phyloP scores from a whole-genome alignment of 768 basidiomycete genomes.

The Tulasnella sp. region DNA sequence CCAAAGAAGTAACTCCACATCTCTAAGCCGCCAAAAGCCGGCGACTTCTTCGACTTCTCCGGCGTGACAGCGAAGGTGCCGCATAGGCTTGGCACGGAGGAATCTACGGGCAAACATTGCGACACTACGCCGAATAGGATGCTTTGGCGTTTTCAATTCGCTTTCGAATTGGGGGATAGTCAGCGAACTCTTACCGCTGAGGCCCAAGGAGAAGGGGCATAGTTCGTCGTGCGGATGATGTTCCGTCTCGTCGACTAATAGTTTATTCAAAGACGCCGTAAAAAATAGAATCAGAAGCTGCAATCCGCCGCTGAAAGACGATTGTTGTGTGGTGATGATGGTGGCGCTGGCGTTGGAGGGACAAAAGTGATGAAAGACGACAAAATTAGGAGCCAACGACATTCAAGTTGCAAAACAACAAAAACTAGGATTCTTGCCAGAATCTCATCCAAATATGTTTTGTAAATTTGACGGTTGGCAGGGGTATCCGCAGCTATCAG shows the following conservation, averaged over 20 bases:
- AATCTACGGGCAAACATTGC: neutral
- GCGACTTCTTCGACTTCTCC: conserved; percentile 10
- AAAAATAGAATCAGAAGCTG: too few relatives aligned
- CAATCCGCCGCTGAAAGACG: too few relatives aligned
- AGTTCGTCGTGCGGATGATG: neutral
- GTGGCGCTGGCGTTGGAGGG: too few relatives aligned
- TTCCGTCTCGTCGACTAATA: neutral
- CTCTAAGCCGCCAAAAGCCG: neutral
- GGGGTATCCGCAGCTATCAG: neutral
- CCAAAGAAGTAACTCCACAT: neutral
- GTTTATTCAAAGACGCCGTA: too few relatives aligned
- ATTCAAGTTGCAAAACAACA: neutral
- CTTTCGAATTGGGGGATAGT: neutral
- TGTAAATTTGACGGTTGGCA: neutral
- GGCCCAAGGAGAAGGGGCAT: neutral
- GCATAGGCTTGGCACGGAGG: neutral
- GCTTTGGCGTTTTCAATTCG: neutral
- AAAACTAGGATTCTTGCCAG: too few relatives aligned
- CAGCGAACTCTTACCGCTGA: neutral
- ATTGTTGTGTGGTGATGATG: too few relatives aligned
- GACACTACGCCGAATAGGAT: neutral
- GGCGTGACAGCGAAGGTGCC: conserved; percentile 5
- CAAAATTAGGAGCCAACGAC: too few relatives aligned
- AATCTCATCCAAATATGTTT: too few relatives aligned
- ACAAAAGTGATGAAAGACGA: too few relatives aligned